These are phyloP conservation scores for Paratinospora sagittata DNA, from an alignment of 164 flowering plant species.

Conservation along the genomic window DNA sequence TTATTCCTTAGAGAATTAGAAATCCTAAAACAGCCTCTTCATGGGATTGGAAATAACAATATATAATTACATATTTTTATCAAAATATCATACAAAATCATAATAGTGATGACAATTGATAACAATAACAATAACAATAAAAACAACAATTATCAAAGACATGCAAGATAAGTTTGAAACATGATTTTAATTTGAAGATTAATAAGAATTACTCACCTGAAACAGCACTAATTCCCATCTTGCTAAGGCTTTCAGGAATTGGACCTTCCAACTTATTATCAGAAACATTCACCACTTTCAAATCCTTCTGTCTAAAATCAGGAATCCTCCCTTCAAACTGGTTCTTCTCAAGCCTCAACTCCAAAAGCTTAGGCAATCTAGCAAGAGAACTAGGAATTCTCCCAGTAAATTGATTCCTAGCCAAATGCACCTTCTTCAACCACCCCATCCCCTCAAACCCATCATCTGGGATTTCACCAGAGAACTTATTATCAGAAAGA, in stretches of 20 bases:
- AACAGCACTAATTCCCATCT: conserved; percentile 26
- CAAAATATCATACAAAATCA: too few relatives aligned
- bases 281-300: conserved; percentile 32
- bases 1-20: too few relatives aligned
- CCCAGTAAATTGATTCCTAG: conserved; percentile 43
- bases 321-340: conserved; percentile 57
- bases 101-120: too few relatives aligned
- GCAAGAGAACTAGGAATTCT: conserved; percentile 47
- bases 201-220: conserved; percentile 33
- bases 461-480: conserved; percentile 48
- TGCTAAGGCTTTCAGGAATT: conserved; percentile 40
- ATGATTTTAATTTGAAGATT: background rate
- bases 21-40: too few relatives aligned
- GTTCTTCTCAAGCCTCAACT: conserved; percentile 47
- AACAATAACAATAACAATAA: background rate
- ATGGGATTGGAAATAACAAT: too few relatives aligned
- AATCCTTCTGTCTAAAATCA: conserved; percentile 28
- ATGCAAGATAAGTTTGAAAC: too few relatives aligned
- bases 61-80: too few relatives aligned
- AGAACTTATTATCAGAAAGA: conserved; percentile 45
- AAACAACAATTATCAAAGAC: background rate
- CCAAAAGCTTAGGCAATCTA: conserved; percentile 33
- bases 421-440: conserved; percentile 44
- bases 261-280: conserved; percentile 53
- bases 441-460: conserved; percentile 45